Base-by-base conservation (phyloP, 495 filamentous ascomycete species). In the Xylaria scruposa region DNA sequence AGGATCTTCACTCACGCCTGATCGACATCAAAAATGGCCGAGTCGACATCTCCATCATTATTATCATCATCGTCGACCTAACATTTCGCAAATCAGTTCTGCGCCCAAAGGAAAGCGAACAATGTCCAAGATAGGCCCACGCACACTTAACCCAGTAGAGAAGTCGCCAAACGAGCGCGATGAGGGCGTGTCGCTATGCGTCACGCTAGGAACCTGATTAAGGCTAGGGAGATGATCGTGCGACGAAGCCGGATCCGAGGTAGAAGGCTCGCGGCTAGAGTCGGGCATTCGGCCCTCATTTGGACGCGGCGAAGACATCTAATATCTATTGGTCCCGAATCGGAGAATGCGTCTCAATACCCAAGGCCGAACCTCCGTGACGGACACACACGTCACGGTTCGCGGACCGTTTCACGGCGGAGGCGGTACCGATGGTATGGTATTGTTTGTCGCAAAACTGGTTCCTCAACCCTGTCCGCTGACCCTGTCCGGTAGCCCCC, bases 1-100 rank as follows among this genome's bases (percentile, higher is more conserved):
- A 54, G 12, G 12, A 59, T 54, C 1, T 26, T 24, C 21, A 54
- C 70, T 67, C 36, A 75, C 73, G 56, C 61, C 10, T 46, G 33
- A 10, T 61, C 36, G 36, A 75, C 26, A 61, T 72, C 71, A 15
- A 67, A 71, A 2, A 75, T 33, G 31, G 71, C 73, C 4, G 73
- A 75, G 47, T 73, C 61, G n/a, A n/a, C 62, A 42, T 75, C 73
- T 17, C 33, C n/a, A 54, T 67, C 63, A 42, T 70, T 42, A 42
- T 70, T 42, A 10, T 61, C 70, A 17, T 62, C 65, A 53, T 72
- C 64, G 42, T 60, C 67, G 21, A 70, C 54, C 67, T 70, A 17
- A 21, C 29, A n/a, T 36, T 40, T 38, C 46, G n/a, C 4, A 21
- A 29, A 24, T 67, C 46, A 67, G 31, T 67, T 38, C 40, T 3